Base-by-base conservation (phyloP, 1,284 basidiomycete species). In the Trichosporon ovoides region DNA sequence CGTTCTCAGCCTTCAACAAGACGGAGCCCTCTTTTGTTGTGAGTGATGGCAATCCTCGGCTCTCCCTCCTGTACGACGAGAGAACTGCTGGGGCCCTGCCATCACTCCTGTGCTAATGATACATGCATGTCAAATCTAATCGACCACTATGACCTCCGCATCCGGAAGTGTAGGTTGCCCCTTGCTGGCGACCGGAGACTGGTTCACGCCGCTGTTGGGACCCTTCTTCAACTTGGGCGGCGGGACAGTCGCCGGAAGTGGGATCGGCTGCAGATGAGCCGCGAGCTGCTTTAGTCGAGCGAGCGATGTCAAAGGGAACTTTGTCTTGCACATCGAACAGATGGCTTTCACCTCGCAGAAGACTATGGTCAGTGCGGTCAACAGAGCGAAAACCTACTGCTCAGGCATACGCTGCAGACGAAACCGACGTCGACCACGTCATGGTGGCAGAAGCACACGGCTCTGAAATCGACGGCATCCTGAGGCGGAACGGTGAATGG, bases 401-500 rank as follows among this genome's bases (percentile, higher is more conserved):
- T 94, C 40, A 97, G 78, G 73, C 93, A 97, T 35, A 97, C 91
- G 18, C 91, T 95, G 77, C 96, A 99, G 22, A 99, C 93, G 69
- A 95, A 99, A 36, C 94, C 96, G 54, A 98, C 85, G 70, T 98
- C 95, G 37, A 98, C 86, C 49, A 97, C 95, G 55, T 87, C 87
- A 71, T 97, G 93, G 78, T 98, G 96, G 77, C 96, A 99, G 80
- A 99, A 98, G 75, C 96, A 98, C 7, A 94, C 94, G 0, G 96
- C 96, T 28, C 96, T 83, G 73, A 98, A 95, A 74, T 98, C 96
- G 59, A 98, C 88, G 66, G 87, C 88, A 71, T 98, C 94, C 76
- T 95, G 89, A 1, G 88, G 91, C 0, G 96, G 95, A 31, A 91
- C 85, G 2, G 88, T 85, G 51, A 98, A 75, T 3, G 74, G 81